These are phyloP conservation scores for Leccinum disarticulatum DNA, from an alignment of 768 basidiomycete species.

Conservation along the genomic window DNA sequence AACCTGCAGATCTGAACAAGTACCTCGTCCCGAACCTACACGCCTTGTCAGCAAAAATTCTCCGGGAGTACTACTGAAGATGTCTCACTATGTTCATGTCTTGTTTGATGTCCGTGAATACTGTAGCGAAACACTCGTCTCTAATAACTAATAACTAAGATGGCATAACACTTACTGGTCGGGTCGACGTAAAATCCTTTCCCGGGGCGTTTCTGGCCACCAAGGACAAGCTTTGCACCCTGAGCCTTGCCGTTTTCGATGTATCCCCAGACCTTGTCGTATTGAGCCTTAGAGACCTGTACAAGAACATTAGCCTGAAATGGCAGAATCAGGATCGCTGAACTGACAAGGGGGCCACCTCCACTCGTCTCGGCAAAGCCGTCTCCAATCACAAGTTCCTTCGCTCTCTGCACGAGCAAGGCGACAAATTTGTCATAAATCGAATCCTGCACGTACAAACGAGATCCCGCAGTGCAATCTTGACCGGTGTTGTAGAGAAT, in stretches of 20 bases:
- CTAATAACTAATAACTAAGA: constrained; percentile 3
- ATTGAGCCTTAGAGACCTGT: constrained; percentile 81
- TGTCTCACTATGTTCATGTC: constrained; percentile 82
- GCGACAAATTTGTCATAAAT: constrained; percentile 84
- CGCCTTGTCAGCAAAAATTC: constrained; percentile 23
- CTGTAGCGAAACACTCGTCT: constrained; percentile 36
- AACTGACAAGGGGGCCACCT: constrained; percentile 80
- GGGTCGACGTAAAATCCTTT: constrained; percentile 91
- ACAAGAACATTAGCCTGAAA: constrained; percentile 9
- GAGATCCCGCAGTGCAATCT: constrained; percentile 90
- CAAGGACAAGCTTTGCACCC: constrained; percentile 76
- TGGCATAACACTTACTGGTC: constrained; percentile 58
- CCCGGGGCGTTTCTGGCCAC: constrained; percentile 73
- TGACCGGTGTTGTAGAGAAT: constrained; percentile 91
- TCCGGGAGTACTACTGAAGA: constrained; percentile 1
- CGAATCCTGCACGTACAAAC: constrained; percentile 84
- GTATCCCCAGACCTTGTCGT: constrained; percentile 83
- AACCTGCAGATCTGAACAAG: constrained; percentile 6
- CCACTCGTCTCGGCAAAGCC: constrained; percentile 73
- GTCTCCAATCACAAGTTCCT: constrained; percentile 72
- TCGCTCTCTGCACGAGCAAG: constrained; percentile 62
- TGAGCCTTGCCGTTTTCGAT: constrained; percentile 83
- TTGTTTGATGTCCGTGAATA: constrained; percentile 77
- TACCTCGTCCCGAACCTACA: constrained; percentile 35
- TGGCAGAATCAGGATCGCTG: constrained; percentile 3